These are phyloP conservation scores for Tephrocybe sp. DNA, from an alignment of 768 basidiomycete species.

Conservation along the genomic window DNA sequence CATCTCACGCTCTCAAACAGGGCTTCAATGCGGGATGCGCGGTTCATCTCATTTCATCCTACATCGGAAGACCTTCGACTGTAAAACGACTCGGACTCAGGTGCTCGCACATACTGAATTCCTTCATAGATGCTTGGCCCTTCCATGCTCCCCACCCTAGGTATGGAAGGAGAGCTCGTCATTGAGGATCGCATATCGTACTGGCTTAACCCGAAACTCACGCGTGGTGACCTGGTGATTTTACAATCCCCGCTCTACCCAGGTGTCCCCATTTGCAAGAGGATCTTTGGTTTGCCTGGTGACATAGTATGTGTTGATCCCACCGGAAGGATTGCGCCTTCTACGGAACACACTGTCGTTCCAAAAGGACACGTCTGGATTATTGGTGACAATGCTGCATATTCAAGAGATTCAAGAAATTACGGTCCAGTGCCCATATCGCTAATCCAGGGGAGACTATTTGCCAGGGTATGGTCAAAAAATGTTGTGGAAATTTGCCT, in stretches of 20 bases:
- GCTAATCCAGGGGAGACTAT: conserved; percentile 65
- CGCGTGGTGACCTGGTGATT: conserved; percentile 77
- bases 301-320: conserved; percentile 90
- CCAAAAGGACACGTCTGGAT: conserved; percentile 91
- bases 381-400: conserved; percentile 81
- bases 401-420: conserved; percentile 83
- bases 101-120: conserved; percentile 7
- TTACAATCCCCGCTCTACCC: conserved; percentile 70
- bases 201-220: conserved; percentile 48
- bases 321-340: conserved; percentile 58
- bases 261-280: conserved; percentile 74
- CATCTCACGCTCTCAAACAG: conserved; percentile 29
- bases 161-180: conserved; percentile 53
- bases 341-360: conserved; percentile 70
- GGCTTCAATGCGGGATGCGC: conserved; percentile 52
- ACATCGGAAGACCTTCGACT: conserved; percentile 53
- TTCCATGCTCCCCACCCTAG: conserved; percentile 81
- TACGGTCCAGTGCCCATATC: conserved; percentile 91
- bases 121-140: conserved; percentile 59
- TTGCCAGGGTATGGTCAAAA: conserved; percentile 54
- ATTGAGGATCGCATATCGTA: conserved; percentile 61
- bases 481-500: not conserved
- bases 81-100: conserved; percentile 32
- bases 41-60: conserved; percentile 60
- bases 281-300: conserved; percentile 86